Conservation (phyloP, 1,284 basidiomycete species). For the Schizopora paradoxa region DNA sequence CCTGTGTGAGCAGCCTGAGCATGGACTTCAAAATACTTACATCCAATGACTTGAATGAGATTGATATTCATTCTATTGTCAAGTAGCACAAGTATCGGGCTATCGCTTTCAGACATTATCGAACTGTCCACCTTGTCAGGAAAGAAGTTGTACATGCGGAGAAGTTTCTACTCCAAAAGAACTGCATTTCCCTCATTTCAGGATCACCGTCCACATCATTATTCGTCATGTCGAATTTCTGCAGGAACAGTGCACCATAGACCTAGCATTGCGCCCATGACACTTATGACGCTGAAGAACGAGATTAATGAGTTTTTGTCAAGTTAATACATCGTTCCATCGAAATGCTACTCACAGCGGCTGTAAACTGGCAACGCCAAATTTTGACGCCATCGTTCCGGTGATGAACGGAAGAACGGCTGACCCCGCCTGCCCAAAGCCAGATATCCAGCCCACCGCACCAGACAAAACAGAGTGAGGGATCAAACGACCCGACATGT, state of each 20-base stretch:
- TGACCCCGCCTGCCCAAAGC: constrained; percentile 61
- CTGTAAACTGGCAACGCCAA: constrained; percentile 52
- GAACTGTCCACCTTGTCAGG: no score
- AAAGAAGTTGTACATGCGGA: no score
- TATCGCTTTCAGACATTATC: no score
- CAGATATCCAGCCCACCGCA: constrained; percentile 64
- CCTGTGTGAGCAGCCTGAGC: no score
- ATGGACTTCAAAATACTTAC: no score
- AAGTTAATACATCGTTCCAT: no score
- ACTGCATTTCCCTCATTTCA: no score
- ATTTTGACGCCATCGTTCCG: constrained; percentile 47
- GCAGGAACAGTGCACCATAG: constrained; percentile 13
- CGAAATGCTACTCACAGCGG: constrained; percentile 44
- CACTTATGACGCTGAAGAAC: constrained; percentile 7
- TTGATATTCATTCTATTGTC: no score
- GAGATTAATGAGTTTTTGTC: background rate
- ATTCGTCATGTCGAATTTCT: constrained; percentile 12
- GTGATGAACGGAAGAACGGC: constrained; percentile 64
- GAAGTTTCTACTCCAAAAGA: no score
- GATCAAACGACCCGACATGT: constrained; percentile 49
- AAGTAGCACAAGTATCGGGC: no score
- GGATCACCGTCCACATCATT: no score
- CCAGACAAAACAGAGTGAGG: constrained; percentile 59
- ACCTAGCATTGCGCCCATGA: constrained; percentile 10
- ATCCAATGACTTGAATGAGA: no score